Evolutionary conservation across 495 filamentous ascomycete species (phyloP).

Genomic region (Neurospora tetrasperma): DNA sequence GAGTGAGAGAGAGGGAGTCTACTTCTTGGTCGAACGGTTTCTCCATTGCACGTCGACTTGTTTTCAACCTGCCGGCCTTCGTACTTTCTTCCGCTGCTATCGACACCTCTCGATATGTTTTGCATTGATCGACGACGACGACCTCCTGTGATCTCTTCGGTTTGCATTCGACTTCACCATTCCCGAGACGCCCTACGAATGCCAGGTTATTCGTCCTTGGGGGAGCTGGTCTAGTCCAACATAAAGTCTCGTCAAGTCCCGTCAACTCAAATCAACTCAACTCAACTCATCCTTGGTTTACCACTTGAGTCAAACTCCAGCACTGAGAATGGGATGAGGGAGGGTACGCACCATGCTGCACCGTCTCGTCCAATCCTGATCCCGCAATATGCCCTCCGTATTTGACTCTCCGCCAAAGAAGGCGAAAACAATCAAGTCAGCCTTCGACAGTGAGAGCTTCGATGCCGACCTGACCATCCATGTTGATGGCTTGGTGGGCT

Average conservation of each 20-base stretch:
- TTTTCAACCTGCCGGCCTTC: too few relatives aligned
- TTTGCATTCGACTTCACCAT: neutral
- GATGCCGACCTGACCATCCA: slow-evolving; percentile 74
- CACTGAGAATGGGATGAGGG: neutral
- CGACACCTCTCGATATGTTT: neutral
- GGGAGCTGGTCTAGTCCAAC: neutral
- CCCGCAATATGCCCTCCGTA: slow-evolving; percentile 27
- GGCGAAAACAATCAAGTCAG: slow-evolving; percentile 46
- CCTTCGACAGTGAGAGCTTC: slow-evolving; percentile 80
- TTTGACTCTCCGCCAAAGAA: slow-evolving; percentile 38
- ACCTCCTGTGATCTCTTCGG: neutral
- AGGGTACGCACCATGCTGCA: neutral
- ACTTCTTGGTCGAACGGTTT: neutral
- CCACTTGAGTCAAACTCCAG: neutral
- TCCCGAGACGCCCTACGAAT: neutral
- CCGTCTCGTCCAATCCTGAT: neutral
- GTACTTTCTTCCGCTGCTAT: neutral
- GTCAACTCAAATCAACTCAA: neutral
- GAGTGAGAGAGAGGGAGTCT: neutral
- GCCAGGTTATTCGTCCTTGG: neutral
- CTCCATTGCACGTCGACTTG: too few relatives aligned
- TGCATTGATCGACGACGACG: neutral
- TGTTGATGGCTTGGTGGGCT: slow-evolving; percentile 56
- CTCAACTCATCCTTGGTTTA: neutral
- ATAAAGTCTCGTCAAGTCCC: neutral